Evolutionary conservation across 805 yeast species (phyloP), one percentile per base, ranked within the genome.

Genomic region (Wickerhamiella kazuoi): DNA sequence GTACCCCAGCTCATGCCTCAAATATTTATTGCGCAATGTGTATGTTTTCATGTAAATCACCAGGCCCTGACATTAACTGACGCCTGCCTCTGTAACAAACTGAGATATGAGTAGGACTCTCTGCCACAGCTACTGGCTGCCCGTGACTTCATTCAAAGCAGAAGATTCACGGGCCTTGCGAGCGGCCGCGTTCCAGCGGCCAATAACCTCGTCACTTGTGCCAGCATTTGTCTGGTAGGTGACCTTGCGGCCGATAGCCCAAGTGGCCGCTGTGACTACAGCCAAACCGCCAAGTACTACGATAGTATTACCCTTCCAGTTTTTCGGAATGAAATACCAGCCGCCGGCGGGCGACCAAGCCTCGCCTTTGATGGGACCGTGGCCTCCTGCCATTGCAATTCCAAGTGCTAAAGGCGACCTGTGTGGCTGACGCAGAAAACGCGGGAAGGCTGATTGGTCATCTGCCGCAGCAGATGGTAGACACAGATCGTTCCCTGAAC

Each of bases 281-380:
- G 61, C 54, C 35, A 62, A 56, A 1, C 68, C 68, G 11, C 59
- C 60, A 16, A 62, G 55, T 9, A 64, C 65, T 35, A 63, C 50
- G 13, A 50, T 39, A 8, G 71, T 64, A 51, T 71, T 71, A 19
- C 55, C 45, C 41, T 59, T 60, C 56, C 67, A 65, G 59, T 71
- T 71, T 46, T 56, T 59, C 16, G 76, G 76, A 14, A 66, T 64
- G 50, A 64, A 65, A 53, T 52, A 64, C 76, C 76, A 71, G 37
- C 76, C 76, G 41, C 76, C 76, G 2, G 71, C 50, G 21, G 71
- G 72, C 17, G 71, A 52, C 55, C 55, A 50, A 4, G 55, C 53
- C 40, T 52, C 53, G 30, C 53, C 53, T 41, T 50, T 50, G 40
- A 50, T 50, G 7, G 53, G 50, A 23, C 53, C 53, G 34, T 31